A percentile compares a stretch with the other conserved stretches of the same genome.
These are phyloP conservation scores for Tulasnella calospora DNA, from an alignment of 768 basidiomycete genomes.

Conservation along the genomic window DNA sequence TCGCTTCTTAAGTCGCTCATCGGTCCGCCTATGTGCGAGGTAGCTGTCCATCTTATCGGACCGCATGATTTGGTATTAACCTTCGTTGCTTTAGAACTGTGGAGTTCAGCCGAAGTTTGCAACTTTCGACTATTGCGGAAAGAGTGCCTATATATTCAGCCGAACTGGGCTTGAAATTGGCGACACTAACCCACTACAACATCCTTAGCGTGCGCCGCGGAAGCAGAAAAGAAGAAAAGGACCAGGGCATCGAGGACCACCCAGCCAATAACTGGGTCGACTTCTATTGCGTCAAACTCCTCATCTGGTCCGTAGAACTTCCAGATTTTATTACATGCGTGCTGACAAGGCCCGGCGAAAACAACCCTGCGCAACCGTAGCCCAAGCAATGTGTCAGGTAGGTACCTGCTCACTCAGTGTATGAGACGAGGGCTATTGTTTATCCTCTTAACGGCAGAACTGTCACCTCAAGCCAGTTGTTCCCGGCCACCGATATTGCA, in stretches of 20 bases:
- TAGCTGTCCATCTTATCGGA: not conserved
- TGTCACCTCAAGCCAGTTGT: not conserved
- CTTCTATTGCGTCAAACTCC: too few relatives aligned
- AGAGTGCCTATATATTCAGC: not conserved
- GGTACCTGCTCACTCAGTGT: not conserved
- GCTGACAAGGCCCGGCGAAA: not conserved
- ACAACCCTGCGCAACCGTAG: not conserved
- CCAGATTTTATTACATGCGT: not conserved
- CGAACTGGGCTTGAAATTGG: not conserved
- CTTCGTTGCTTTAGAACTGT: not conserved
- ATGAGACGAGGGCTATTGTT: not conserved
- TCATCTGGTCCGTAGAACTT: not conserved
- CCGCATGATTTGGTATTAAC: not conserved
- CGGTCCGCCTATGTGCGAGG: not conserved
- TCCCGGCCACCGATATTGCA: not conserved
- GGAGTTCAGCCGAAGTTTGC: not conserved
- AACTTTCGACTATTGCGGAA: not conserved
- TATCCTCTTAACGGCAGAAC: not conserved
- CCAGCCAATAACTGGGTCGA: too few relatives aligned
- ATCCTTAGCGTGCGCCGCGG: not conserved
- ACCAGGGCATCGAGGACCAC: too few relatives aligned
- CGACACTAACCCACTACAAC: not conserved
- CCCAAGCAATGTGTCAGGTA: not conserved
- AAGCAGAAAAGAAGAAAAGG: not conserved
- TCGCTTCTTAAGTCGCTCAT: too few relatives aligned